Conservation (phyloP, 768 basidiomycete species). For the Lentinus brumalis region DNA sequence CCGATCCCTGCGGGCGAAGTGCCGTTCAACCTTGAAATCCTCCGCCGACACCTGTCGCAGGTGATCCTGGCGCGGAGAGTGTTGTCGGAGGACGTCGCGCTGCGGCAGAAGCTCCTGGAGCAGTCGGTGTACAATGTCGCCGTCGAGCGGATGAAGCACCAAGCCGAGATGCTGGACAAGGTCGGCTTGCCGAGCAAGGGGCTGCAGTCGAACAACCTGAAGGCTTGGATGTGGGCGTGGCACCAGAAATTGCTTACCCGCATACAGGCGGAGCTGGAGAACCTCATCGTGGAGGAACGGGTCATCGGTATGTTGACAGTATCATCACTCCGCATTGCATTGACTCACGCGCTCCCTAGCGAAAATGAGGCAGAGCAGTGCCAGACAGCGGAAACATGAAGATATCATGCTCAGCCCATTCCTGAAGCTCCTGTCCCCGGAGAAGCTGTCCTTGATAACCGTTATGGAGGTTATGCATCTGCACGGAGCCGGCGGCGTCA, state of each 20-base stretch:
- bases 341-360: not conserved
- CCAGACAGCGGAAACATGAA: not conserved
- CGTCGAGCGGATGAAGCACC: constrained; percentile 64
- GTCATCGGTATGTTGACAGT: constrained; percentile 24
- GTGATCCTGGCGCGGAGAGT: constrained; percentile 65
- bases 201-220: constrained; percentile 53
- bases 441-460: constrained; percentile 83
- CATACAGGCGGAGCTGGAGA: constrained; percentile 52
- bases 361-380: constrained; percentile 1
- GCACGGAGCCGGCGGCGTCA: constrained; percentile 73
- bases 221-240: constrained; percentile 88
- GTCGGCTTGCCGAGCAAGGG: constrained; percentile 54
- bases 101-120: constrained; percentile 82
- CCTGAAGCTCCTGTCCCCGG: constrained; percentile 70
- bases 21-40: constrained; percentile 74
- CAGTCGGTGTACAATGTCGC: constrained; percentile 86
- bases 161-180: constrained; percentile 57
- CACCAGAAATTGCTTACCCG: constrained; percentile 58
- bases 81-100: constrained; percentile 63
- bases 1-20: constrained; percentile 40
- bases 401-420: constrained; percentile 59
- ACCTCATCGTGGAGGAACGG: constrained; percentile 43
- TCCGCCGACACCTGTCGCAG: constrained; percentile 68
- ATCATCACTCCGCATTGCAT: not conserved
- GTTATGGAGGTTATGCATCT: constrained; percentile 89